These are phyloP conservation scores for Peronospora destructor DNA, from an alignment of 352 stramenopile species.

Conservation along the genomic window DNA sequence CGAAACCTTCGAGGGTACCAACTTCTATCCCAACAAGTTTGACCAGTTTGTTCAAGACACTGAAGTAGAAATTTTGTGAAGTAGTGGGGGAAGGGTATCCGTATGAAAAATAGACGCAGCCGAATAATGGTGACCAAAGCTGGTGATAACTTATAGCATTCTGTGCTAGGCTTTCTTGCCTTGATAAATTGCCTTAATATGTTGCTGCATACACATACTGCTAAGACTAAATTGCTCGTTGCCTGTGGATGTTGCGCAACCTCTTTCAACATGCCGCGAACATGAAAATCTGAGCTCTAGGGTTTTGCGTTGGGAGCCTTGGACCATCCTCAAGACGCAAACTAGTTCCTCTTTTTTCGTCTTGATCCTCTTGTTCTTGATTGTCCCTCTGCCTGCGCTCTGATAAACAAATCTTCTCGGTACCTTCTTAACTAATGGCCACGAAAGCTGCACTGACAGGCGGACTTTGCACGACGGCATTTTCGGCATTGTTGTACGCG, in stretches of 20 bases:
- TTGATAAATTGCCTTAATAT: too few species aligned
- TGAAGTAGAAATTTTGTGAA: neutral
- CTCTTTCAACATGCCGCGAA: conserved; percentile 27
- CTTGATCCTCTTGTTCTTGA: conserved; percentile 27
- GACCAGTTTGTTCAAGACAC: conserved; percentile 35
- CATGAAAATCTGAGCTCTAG: conserved; percentile 25
- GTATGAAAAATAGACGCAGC: too few species aligned
- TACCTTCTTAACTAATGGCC: conserved; percentile 14
- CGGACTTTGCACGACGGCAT: conserved; percentile 44
- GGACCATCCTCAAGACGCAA: conserved; percentile 67
- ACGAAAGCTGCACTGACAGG: conserved; percentile 50
- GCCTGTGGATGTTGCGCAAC: conserved; percentile 23
- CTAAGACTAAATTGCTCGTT: conserved; percentile 13
- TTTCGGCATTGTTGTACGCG: conserved; percentile 43
- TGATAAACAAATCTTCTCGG: neutral
- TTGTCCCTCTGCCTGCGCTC: conserved; percentile 13
- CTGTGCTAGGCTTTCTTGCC: too few species aligned
- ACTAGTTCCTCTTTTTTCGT: conserved; percentile 46
- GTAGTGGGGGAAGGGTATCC: neutral
- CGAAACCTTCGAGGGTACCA: conserved; percentile 90
- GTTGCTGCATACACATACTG: conserved; percentile 19
- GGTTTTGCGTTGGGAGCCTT: conserved; percentile 12
- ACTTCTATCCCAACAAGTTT: conserved; percentile 94
- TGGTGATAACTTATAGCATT: too few species aligned
- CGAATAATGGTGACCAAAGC: too few species aligned